Evolutionary conservation across 1,284 basidiomycete genomes (phyloP).

Genomic region (Malassezia equina): DNA sequence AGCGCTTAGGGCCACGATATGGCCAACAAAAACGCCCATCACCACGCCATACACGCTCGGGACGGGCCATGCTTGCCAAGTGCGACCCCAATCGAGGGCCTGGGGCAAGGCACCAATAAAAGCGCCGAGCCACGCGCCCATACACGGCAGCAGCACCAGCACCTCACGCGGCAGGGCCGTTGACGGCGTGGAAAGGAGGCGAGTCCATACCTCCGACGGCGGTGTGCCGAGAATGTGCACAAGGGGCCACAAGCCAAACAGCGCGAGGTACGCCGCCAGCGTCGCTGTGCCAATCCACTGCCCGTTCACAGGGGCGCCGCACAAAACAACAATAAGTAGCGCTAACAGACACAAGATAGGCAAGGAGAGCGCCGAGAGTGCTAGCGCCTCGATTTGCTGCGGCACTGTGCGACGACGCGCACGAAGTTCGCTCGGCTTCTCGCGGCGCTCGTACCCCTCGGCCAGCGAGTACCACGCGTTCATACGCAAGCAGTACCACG

Average conservation of each 20-base stretch:
- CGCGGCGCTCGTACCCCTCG: slow-evolving; percentile 9
- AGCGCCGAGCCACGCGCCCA: slow-evolving; percentile 4
- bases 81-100: slow-evolving; percentile 16
- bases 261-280: slow-evolving; percentile 14
- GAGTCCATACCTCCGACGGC: slow-evolving; percentile 9
- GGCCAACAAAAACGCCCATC: slow-evolving; percentile 3
- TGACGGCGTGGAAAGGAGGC: neutral
- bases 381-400: slow-evolving; percentile 15
- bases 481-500: slow-evolving; percentile 11
- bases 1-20: neutral
- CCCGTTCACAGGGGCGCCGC: slow-evolving; percentile 9
- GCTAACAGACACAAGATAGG: slow-evolving; percentile 10
- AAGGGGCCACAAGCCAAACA: slow-evolving; percentile 11
- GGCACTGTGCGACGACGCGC: neutral
- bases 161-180: neutral
- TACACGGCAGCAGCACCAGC: slow-evolving; percentile 5
- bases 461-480: slow-evolving; percentile 4
- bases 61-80: slow-evolving; percentile 15
- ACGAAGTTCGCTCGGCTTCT: neutral
- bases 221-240: slow-evolving; percentile 11
- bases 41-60: slow-evolving; percentile 13
- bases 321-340: neutral
- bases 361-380: slow-evolving; percentile 4
- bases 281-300: neutral
- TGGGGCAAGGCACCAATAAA: neutral